Evolutionary conservation across 257 asterid genomes (phyloP), one percentile per base, ranked within the genome.

Genomic region (Avicennia marina): DNA sequence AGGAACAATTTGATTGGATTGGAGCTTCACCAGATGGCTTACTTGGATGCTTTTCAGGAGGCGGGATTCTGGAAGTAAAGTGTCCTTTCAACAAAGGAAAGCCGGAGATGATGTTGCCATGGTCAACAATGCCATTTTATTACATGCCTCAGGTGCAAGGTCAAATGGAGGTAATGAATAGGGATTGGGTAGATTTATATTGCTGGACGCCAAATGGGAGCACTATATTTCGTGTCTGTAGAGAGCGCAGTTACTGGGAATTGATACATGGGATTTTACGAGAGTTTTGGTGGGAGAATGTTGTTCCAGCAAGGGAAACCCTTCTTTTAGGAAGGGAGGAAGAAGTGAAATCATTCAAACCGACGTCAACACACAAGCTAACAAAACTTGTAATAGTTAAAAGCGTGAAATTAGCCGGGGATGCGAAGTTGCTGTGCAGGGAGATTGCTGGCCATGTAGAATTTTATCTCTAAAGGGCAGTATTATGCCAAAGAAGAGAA

Each of bases 141-240:
- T 93, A 93, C 84, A 82, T 89, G 91, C 99, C 99, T 68, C 99
- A 93, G 36, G 85, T 89, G 67, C 99, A 89, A 62, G 99, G 97
- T 6, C 99, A 89, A 70, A 86, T 93, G 99, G 99, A 89, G 84
- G 83, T 89, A 53, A 84, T 89, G 96, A 73, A 80, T 56, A 64
- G 95, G 62, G 90, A 85, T 60, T 88, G 98, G 96, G 96, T 69
- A 13, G 98, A 88, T 81, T 63, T 88, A 61, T 88, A 88, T 58
- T 91, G 98, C 56, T 91, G 98, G 98, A 91, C 94, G 2, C 98
- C 93, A 4, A 91, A 83, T 3, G 95, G 95, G 3, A 85, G 98
- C 60, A 74, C 96, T 4, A 70, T 88, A 56, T 88, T 91, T 42
- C 95, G 95, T 8, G 85, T 88, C 6, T 38, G 60, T 16, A 80